Evolutionary conservation across 106 monocot genomes (phyloP).

Genomic region (Platanthera guangdongensis): DNA sequence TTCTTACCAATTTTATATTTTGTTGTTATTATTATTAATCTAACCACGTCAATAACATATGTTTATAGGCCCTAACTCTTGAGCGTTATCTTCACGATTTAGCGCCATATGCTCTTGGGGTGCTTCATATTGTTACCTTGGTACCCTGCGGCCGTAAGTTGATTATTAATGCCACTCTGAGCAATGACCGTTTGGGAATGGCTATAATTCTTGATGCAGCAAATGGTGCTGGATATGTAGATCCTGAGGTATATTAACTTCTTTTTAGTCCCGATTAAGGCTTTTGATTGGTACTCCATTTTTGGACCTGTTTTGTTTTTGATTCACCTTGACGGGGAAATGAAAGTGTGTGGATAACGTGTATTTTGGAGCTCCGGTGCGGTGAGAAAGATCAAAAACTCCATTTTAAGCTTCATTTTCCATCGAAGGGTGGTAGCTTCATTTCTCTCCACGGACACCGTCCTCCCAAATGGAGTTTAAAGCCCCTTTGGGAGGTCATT

Average conservation of each 20-base stretch:
- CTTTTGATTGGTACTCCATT: too few species aligned
- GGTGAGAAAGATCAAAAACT: too few species aligned
- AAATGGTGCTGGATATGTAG: slow-evolving; percentile 62
- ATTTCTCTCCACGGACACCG: too few species aligned
- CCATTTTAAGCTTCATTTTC: too few species aligned
- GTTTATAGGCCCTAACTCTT: slow-evolving; percentile 58
- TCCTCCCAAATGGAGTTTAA: too few species aligned
- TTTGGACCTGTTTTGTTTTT: too few species aligned
- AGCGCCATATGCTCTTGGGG: slow-evolving; percentile 89
- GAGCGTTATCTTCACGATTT: slow-evolving; percentile 95
- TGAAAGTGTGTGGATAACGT: too few species aligned
- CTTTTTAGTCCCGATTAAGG: too few species aligned
- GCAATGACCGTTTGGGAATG: slow-evolving; percentile 92
- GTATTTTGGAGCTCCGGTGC: too few species aligned
- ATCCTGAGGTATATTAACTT: slow-evolving; percentile 56
- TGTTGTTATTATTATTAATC: neutral
- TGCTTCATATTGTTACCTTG: slow-evolving; percentile 90
- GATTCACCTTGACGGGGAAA: too few species aligned
- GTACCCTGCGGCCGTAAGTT: slow-evolving; percentile 65
- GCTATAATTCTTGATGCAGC: slow-evolving; percentile 84
- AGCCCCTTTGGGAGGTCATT: too few species aligned
- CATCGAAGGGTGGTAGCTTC: too few species aligned
- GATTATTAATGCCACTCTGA: slow-evolving; percentile 74
- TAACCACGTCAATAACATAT: neutral
- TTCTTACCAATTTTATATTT: neutral